Conservation (phyloP, 106 monocot species). For the Dioscorea zingiberensis region DNA sequence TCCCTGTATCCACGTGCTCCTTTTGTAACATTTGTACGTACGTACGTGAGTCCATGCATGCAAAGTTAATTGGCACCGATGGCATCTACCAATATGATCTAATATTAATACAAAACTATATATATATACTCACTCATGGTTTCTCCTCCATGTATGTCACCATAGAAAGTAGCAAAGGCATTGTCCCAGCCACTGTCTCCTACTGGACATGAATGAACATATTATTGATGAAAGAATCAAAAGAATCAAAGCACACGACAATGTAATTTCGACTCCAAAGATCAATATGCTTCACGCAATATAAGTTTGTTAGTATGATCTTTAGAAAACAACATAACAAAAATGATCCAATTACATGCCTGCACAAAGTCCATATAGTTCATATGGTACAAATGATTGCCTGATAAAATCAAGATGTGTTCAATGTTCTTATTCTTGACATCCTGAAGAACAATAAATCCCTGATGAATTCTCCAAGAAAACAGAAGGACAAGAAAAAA, state of each 20-base stretch:
- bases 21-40: background rate
- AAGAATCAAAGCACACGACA: too few species aligned
- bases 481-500: too few species aligned
- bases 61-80: too few species aligned
- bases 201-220: too few species aligned
- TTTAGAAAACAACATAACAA: background rate
- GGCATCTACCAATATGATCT: too few species aligned
- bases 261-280: conserved; percentile 66
- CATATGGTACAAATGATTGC: conserved; percentile 92
- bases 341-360: conserved; percentile 22
- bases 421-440: conserved; percentile 68
- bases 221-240: too few species aligned
- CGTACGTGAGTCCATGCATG: background rate
- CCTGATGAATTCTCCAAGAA: too few species aligned
- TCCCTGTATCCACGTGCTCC: conserved; percentile 40
- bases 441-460: conserved; percentile 45
- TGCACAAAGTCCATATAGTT: conserved; percentile 91
- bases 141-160: too few species aligned
- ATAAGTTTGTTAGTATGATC: background rate
- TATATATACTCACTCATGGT: too few species aligned
- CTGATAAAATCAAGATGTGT: conserved; percentile 71
- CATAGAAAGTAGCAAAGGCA: too few species aligned
- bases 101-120: too few species aligned
- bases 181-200: too few species aligned
- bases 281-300: conserved; percentile 80